Conservation (phyloP, 2,329 filamentous ascomycete genomes). For the Pseudogymnoascus sp. region DNA sequence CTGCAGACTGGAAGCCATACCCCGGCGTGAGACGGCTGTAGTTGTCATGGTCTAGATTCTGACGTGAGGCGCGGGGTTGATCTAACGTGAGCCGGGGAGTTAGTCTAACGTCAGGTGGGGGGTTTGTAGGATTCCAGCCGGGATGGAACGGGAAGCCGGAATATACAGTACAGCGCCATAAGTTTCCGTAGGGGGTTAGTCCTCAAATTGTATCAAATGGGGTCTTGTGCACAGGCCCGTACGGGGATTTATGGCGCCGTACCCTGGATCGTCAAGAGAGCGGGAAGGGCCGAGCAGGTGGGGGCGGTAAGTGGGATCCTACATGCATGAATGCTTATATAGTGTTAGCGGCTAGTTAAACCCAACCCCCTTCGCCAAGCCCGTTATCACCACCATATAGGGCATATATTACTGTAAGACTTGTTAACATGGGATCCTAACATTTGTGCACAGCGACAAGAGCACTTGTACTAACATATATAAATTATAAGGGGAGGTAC, state of each 20-base stretch:
- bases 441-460: no score
- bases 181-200: background rate
- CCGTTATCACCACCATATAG: background rate
- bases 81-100: background rate
- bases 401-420: no score
- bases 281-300: background rate
- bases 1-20: background rate
- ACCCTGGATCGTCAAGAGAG: background rate
- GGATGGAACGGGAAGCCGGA: background rate
- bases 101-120: background rate
- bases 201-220: no score
- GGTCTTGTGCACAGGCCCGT: no score
- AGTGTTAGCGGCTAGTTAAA: background rate
- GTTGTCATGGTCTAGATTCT: background rate
- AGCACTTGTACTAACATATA: no score
- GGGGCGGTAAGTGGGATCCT: background rate
- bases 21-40: background rate
- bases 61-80: background rate
- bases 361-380: background rate
- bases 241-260: no score
- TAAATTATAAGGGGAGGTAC: no score
- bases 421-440: no score
- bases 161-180: no score
- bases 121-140: background rate
- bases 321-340: background rate